Evolutionary conservation across 768 basidiomycete species (phyloP), one percentile per base, ranked within the genome.

Genomic region (Pleurotus giganteus): DNA sequence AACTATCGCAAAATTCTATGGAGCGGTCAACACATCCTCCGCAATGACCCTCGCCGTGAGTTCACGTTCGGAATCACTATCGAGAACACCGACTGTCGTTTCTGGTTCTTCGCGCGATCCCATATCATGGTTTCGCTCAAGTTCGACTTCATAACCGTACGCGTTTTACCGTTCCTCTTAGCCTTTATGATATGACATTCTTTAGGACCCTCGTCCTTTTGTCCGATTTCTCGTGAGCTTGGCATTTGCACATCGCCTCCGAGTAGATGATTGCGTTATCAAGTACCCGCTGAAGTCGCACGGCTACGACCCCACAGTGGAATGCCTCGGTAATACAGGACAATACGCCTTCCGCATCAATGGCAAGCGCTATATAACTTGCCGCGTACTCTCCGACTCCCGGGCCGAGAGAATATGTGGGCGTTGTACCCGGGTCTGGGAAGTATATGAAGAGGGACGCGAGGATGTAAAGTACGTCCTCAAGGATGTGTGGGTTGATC

Each of bases 401-500:
- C 47, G 47, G 17, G 49, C 47, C 31, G 55, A 50, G 47, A 47
- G 46, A 4, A 31, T 47, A 4, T 31, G 46, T 15, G 46, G 46
- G 23, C 27, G 46, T n/a, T 47, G 55, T 31, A 56, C 55, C 2
- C 55, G 55, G 3, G 55, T 56, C 19, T 56, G 47, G 47, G 37
- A 50, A 26, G 55, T 50, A 8, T 37, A 37, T 28, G 53, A 56
- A 19, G 17, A 31, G 19, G 34, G 41, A 15, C 32, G 26, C 26
- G 17, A 13, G 42, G 15, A 31, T 24, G 13, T 36, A 8, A 28
- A 23, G n/a, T 37, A 36, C 32, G 55, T 28, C 6, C 39, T 56
- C n/a, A 56, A 56, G 36, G 55, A 50, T 42, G 47, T 51, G 19
- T 56, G 55, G 55, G 47, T 56, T 13, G 55, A 56, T 17, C 24